A percentile compares a stretch with the other conserved stretches of the same genome.
These are phyloP conservation scores for Exophiala sideris DNA, from an alignment of 2,329 filamentous ascomycete genomes.

Conservation along the genomic window DNA sequence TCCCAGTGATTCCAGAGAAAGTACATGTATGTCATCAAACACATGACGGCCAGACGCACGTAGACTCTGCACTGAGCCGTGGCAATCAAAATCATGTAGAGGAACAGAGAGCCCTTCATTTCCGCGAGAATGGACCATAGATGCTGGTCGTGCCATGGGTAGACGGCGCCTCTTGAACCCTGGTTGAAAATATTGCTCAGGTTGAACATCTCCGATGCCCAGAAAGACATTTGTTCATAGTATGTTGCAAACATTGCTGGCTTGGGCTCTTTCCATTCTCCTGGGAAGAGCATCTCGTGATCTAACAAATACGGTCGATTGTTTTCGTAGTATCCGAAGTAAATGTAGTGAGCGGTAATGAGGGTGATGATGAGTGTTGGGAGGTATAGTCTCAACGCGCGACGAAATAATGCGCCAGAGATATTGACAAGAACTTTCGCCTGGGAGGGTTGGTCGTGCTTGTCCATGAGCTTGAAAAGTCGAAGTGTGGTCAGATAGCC, in stretches of 20 bases:
- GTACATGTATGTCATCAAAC: constrained; percentile 37
- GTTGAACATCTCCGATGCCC: constrained; percentile 31
- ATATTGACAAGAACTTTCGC: constrained; percentile 40
- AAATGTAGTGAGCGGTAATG: constrained; percentile 42
- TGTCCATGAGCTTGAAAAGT: constrained; percentile 39
- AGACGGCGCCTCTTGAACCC: constrained; percentile 17
- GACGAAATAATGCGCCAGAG: constrained; percentile 44
- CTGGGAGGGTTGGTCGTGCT: constrained; percentile 38
- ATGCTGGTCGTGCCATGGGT: constrained; percentile 44
- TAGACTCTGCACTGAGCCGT: constrained; percentile 36
- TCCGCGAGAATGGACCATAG: constrained; percentile 49
- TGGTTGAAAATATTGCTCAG: constrained; percentile 24
- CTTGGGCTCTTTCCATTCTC: constrained; percentile 37
- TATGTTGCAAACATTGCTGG: constrained; percentile 36
- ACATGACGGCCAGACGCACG: constrained; percentile 36
- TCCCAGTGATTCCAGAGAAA: constrained; percentile 46
- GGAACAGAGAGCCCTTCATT: constrained; percentile 44
- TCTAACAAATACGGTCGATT: constrained; percentile 21
- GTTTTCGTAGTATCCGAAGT: constrained; percentile 35
- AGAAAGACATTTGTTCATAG: constrained; percentile 37
- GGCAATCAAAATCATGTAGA: constrained; percentile 41
- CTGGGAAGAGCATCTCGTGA: constrained; percentile 23
- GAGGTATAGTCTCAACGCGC: constrained; percentile 43
- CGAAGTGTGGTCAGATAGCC: constrained; percentile 44
- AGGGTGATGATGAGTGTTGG: constrained; percentile 41